phyloP scores from a whole-genome alignment of 805 yeast genomes.

The Barnettozyma pratensis region DNA sequence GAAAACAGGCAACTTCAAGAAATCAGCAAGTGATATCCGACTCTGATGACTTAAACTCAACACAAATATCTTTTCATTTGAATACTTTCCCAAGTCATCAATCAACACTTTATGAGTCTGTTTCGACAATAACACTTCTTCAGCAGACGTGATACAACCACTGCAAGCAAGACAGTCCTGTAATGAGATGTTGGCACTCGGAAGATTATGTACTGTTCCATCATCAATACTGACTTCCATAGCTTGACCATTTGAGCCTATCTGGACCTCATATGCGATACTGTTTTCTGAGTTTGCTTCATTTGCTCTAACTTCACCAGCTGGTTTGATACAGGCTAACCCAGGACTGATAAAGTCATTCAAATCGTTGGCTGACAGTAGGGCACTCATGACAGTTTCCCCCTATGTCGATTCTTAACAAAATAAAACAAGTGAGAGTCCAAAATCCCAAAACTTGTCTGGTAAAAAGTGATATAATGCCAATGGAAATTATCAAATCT shows the following conservation, averaged over 20 bases:
- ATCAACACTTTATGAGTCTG: slow-evolving; percentile 83
- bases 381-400: slow-evolving; percentile 61
- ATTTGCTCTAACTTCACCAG: slow-evolving; percentile 36
- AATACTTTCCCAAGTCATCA: slow-evolving; percentile 41
- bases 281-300: slow-evolving; percentile 12
- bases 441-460: no score
- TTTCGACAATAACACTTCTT: slow-evolving; percentile 83
- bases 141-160: slow-evolving; percentile 97
- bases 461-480: no score
- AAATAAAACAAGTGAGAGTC: no score
- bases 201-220: slow-evolving; percentile 37
- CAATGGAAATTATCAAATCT: background rate
- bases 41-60: slow-evolving; percentile 84
- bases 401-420: no score
- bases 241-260: slow-evolving; percentile 54
- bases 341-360: slow-evolving; percentile 95
- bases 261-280: slow-evolving; percentile 46
- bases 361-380: slow-evolving; percentile 82
- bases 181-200: slow-evolving; percentile 82
- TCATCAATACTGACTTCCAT: slow-evolving; percentile 65
- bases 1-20: slow-evolving; percentile 47
- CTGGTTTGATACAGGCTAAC: slow-evolving; percentile 90
- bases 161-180: slow-evolving; percentile 95
- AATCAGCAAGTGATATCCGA: slow-evolving; percentile 74
- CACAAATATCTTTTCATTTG: slow-evolving; percentile 45